Evolutionary conservation across 148 eudicot species (phyloP), one percentile per base, ranked within the genome.

Genomic region (Chenopodium album): DNA sequence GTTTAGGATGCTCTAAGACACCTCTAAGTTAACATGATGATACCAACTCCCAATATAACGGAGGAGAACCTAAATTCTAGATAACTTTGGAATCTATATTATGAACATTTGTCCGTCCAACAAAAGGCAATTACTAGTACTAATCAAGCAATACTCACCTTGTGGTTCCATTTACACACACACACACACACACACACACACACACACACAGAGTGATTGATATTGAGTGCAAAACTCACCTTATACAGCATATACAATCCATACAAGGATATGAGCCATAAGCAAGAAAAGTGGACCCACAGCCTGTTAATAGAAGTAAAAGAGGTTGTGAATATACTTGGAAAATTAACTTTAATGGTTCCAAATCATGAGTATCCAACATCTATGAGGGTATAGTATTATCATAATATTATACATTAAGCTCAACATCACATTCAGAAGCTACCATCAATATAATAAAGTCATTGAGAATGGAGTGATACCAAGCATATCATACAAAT

Each of bases 261-360:
- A 82, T 90, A 93, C 37, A 87, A 76, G 62, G 98, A 92, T 71
- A 92, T 86, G 73, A 95, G 80, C 87, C 94, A 95, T 76, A 95
- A 93, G 93, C 94, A 95, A 65, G 87, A 82, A 85, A 90, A 93
- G 80, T 95, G 97, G 86, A 92, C 92, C 98, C 98, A 95, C 71
- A 95, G 89, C 97, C 98, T 95, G 98, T 82, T 52, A 76, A 85
- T 31, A 82, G 60, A 26, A 48, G 14, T 78, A 66, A 62, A 76
- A 78, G 73, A 65, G 65, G 16, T 71, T 41, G 78, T 64, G 26
- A 85, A 48, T 70, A 73, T 34, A 60, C 75, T 81, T 10, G 37
- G 19, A 52, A 60, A 75, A 63, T 68, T 72, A 46, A 23, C 52
- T 29, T 62, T 4, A 8, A 62, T 62, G 66, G 26, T 10, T n/a